A percentile compares a stretch with the other conserved stretches of the same genome.
phyloP scores from a whole-genome alignment of 306 rosid species.

The Quercus glauca region DNA sequence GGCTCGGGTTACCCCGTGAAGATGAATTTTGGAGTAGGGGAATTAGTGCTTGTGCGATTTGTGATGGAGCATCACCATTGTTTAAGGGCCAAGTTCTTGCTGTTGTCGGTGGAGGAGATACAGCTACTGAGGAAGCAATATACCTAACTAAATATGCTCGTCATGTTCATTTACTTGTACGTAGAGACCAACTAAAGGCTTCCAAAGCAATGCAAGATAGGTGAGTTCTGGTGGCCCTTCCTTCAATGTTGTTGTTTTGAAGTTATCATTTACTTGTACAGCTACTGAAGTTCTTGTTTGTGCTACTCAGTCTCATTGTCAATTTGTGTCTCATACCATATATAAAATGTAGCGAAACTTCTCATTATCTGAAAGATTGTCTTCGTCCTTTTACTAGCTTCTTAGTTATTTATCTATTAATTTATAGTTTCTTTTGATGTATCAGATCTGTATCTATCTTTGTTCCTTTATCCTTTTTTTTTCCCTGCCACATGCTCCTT shows the following conservation, averaged over 20 bases:
- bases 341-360: too few species aligned
- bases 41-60: slow-evolving; percentile 97
- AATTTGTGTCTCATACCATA: too few species aligned
- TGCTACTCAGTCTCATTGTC: too few species aligned
- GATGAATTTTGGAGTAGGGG: slow-evolving; percentile 99
- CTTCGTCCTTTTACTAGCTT: too few species aligned
- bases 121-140: slow-evolving; percentile 92
- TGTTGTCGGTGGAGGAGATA: slow-evolving; percentile 95
- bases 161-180: slow-evolving; percentile 87
- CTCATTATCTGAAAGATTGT: too few species aligned
- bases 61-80: slow-evolving; percentile 97
- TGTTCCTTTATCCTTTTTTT: too few species aligned
- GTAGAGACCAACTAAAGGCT: slow-evolving; percentile 82
- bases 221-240: slow-evolving; percentile 48
- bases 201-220: slow-evolving; percentile 98
- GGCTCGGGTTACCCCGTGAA: slow-evolving; percentile 86
- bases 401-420: too few species aligned
- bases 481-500: too few species aligned
- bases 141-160: slow-evolving; percentile 92
- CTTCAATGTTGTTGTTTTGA: slow-evolving; percentile 8
- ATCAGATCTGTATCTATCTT: too few species aligned
- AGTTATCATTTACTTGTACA: background rate
- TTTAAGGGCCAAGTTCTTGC: slow-evolving; percentile 95
- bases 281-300: too few species aligned
- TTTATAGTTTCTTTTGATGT: too few species aligned